A percentile compares a stretch with the other conserved stretches of the same genome.
Evolutionary conservation across 768 basidiomycete genomes (phyloP).

Genomic region (Erythrobasidium yunnanense): DNA sequence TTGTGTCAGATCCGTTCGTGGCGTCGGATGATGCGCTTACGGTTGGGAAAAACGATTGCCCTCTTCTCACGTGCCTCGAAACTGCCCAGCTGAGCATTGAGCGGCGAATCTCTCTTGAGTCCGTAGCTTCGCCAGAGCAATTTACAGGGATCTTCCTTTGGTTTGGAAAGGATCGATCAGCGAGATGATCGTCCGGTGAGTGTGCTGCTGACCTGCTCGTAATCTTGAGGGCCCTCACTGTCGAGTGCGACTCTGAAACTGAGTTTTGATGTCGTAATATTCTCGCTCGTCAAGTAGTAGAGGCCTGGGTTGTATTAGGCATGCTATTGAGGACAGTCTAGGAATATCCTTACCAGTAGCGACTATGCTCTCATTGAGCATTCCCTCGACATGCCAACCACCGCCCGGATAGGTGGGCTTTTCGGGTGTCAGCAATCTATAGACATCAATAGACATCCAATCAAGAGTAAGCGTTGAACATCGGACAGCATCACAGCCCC

Average conservation of each 20-base stretch:
- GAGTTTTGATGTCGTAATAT: constrained; percentile 41
- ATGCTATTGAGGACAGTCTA: too few relatives aligned
- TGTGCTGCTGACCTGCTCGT: neutral
- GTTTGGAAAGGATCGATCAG: neutral
- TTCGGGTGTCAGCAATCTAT: constrained; percentile 42
- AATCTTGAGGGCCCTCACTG: neutral
- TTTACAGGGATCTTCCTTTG: neutral
- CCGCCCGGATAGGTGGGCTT: constrained; percentile 48
- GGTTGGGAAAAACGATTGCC: constrained; percentile 50
- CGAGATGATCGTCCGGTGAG: neutral
- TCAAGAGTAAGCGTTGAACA: neutral
- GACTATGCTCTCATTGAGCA: constrained; percentile 39
- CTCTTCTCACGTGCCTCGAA: constrained; percentile 44
- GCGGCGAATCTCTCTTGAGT: neutral
- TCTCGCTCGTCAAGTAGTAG: constrained; percentile 36
- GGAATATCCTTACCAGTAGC: constrained; percentile 25
- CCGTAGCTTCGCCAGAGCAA: neutral
- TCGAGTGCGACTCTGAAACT: neutral
- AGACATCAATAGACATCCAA: neutral
- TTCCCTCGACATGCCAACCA: constrained; percentile 45
- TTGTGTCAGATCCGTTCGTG: too few relatives aligned
- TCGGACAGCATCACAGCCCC: too few relatives aligned
- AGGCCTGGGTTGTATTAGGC: too few relatives aligned
- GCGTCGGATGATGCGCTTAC: too few relatives aligned
- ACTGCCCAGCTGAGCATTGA: constrained; percentile 33